Conservation (phyloP, 73 alveolate species). For the Paramecium bursaria region DNA sequence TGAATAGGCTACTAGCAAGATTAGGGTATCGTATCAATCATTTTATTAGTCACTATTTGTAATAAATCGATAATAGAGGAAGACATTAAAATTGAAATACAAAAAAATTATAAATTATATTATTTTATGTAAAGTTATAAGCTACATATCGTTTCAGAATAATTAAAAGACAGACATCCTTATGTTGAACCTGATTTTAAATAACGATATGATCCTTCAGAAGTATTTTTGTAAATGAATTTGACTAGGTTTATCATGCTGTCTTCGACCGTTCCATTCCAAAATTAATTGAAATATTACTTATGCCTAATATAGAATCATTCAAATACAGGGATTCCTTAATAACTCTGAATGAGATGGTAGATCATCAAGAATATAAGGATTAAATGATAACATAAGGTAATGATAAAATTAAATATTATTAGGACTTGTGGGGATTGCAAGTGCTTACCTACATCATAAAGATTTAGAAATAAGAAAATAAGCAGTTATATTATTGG, state of each 20-base stretch:
- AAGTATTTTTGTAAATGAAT: constrained; percentile 16
- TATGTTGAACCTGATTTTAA: constrained; percentile 71
- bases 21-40: too few species aligned
- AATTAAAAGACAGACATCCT: constrained; percentile 70
- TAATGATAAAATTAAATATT: background rate
- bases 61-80: too few species aligned
- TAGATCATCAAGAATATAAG: constrained; percentile 67
- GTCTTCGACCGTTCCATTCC: constrained; percentile 71
- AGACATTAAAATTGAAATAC: background rate
- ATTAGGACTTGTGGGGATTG: constrained; percentile 62
- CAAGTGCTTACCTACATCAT: constrained; percentile 69
- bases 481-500: constrained; percentile 65
- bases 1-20: too few species aligned
- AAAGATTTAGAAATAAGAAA: constrained; percentile 57
- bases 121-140: constrained; percentile 60
- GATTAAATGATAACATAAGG: constrained; percentile 71
- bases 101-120: too few species aligned
- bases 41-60: too few species aligned
- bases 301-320: constrained; percentile 66
- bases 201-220: constrained; percentile 68
- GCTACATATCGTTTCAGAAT: constrained; percentile 66
- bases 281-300: constrained; percentile 61
- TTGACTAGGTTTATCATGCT: constrained; percentile 65
- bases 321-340: constrained; percentile 69
- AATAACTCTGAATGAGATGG: constrained; percentile 71